phyloP scores from a whole-genome alignment of 805 yeast species.

The Kodamaea kakaduensis region DNA sequence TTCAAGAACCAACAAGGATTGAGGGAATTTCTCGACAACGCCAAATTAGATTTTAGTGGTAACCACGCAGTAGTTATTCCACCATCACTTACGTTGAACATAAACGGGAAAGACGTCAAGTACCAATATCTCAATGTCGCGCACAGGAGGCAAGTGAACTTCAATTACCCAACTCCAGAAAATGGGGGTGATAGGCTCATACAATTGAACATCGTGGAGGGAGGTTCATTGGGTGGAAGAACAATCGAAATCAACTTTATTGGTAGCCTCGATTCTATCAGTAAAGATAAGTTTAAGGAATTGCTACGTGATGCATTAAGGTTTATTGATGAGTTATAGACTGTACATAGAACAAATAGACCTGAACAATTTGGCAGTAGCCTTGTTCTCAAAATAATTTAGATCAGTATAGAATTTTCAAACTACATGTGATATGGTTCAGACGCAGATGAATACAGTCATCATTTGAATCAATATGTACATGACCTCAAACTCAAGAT shows the following conservation, averaged over 20 bases:
- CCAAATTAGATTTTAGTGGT: conserved; percentile 42
- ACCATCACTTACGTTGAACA: conserved; percentile 32
- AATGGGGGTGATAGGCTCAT: conserved; percentile 25
- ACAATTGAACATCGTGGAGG: conserved; percentile 48
- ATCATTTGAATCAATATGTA: conserved; percentile 2
- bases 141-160: conserved; percentile 44
- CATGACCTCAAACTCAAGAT: too few relatives aligned
- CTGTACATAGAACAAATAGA: not conserved
- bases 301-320: conserved; percentile 22
- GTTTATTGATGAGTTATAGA: conserved; percentile 12
- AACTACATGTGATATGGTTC: too few relatives aligned
- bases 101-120: conserved; percentile 35
- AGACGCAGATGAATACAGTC: conserved; percentile 1
- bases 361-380: too few relatives aligned
- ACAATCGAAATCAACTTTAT: conserved; percentile 47
- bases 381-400: too few relatives aligned
- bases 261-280: conserved; percentile 25
- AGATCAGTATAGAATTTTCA: too few relatives aligned
- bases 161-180: conserved; percentile 23
- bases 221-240: conserved; percentile 58
- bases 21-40: conserved; percentile 32
- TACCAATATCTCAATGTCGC: conserved; percentile 43
- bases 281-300: conserved; percentile 19
- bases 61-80: conserved; percentile 32
- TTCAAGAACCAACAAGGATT: conserved; percentile 41